A percentile compares a stretch with the other conserved stretches of the same genome.
Conservation (phyloP, 2,329 filamentous ascomycete species). For the Zasmidium cellare region DNA sequence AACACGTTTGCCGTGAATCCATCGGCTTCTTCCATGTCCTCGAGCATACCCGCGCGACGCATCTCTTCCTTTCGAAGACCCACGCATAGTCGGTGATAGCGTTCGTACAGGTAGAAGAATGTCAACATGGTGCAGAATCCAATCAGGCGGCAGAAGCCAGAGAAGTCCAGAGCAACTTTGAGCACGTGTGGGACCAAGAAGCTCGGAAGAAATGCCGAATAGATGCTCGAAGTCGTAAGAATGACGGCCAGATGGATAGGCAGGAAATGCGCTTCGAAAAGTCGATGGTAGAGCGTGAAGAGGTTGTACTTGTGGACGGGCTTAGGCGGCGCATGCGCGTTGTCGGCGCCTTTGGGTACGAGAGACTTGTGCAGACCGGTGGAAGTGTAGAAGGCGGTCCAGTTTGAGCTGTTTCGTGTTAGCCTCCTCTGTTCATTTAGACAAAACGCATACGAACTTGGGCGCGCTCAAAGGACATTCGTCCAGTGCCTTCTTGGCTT, state of each 20-base stretch:
- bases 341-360: slow-evolving; percentile 19
- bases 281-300: slow-evolving; percentile 61
- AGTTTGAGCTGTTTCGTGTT: slow-evolving; percentile 28
- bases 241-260: slow-evolving; percentile 67
- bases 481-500: slow-evolving; percentile 8
- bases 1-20: slow-evolving; percentile 28
- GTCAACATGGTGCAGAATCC: slow-evolving; percentile 64
- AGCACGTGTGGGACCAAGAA: slow-evolving; percentile 55
- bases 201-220: slow-evolving; percentile 55
- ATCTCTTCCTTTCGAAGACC: slow-evolving; percentile 65
- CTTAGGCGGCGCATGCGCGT: slow-evolving; percentile 17
- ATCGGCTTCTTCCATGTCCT: slow-evolving; percentile 53
- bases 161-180: slow-evolving; percentile 60
- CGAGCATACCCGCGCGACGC: slow-evolving; percentile 62
- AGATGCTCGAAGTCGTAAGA: slow-evolving; percentile 63
- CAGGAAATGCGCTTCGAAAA: slow-evolving; percentile 75
- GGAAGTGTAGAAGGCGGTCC: slow-evolving; percentile 33
- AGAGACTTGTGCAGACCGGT: slow-evolving; percentile 31
- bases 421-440: slow-evolving; percentile 3
- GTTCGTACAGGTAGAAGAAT: slow-evolving; percentile 67
- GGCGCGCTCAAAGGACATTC: slow-evolving; percentile 27
- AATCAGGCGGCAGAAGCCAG: slow-evolving; percentile 59
- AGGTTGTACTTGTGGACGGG: slow-evolving; percentile 49
- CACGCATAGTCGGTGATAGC: slow-evolving; percentile 64
- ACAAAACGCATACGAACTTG: slow-evolving; percentile 25